Percentiles rank a stretch among this genome's conserved stretches.
Evolutionary conservation across 2,329 filamentous ascomycete species (phyloP).

Genomic region (Alternaria gansuensis): DNA sequence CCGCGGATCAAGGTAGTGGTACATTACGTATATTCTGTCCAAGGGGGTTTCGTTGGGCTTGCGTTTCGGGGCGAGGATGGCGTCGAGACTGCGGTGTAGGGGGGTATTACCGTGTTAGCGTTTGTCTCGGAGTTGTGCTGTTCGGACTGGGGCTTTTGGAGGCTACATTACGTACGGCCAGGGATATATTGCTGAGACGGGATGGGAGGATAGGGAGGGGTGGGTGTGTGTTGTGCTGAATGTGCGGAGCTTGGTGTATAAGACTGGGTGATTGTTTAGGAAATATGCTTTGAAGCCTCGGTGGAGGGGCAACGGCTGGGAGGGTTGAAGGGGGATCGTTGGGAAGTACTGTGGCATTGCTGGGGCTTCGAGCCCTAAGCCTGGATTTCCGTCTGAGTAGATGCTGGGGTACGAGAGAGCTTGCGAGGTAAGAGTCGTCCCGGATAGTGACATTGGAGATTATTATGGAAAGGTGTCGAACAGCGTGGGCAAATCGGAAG

Average conservation of each 20-base stretch:
- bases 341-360: slow-evolving; percentile 1
- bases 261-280: slow-evolving; percentile 2
- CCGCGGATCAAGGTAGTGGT: slow-evolving; percentile 8
- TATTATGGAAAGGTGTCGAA: not conserved
- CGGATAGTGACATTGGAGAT: not conserved
- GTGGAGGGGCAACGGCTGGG: not conserved
- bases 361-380: not conserved
- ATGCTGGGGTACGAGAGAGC: not conserved
- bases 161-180: slow-evolving; percentile 2
- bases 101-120: not conserved
- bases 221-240: slow-evolving; percentile 2
- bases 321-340: not conserved
- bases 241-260: slow-evolving; percentile 6
- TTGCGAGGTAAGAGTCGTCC: not conserved
- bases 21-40: slow-evolving; percentile 9
- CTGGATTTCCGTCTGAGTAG: not conserved
- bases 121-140: not conserved
- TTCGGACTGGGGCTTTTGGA: not conserved
- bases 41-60: slow-evolving; percentile 3
- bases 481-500: not conserved
- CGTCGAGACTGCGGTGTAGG: not conserved
- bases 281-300: slow-evolving; percentile 2
- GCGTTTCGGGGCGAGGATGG: slow-evolving; percentile 1
- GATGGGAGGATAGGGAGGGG: not conserved
- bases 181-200: slow-evolving; percentile 4